A percentile compares a stretch with the other conserved stretches of the same genome.
phyloP scores from a whole-genome alignment of 2,329 filamentous ascomycete genomes.

The Elsinoe arachidis region DNA sequence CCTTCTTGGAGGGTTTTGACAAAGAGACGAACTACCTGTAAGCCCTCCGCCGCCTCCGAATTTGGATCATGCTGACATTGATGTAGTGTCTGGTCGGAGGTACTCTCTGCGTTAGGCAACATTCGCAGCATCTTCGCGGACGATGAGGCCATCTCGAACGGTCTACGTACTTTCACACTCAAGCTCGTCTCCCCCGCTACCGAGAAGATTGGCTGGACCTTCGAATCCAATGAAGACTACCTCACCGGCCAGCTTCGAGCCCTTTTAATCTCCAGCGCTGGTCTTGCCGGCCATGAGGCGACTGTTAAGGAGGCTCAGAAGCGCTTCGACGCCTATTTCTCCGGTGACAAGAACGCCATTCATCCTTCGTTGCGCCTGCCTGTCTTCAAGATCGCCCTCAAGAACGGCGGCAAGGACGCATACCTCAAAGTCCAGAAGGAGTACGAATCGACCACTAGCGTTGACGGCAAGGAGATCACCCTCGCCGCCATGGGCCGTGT shows the following conservation, averaged over 20 bases:
- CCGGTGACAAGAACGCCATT: conserved; percentile 59
- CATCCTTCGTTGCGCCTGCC: conserved; percentile 73
- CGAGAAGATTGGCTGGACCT: conserved; percentile 78
- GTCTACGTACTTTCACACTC: conserved; percentile 68
- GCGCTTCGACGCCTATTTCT: conserved; percentile 72
- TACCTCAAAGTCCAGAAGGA: conserved; percentile 73
- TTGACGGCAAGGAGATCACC: conserved; percentile 85
- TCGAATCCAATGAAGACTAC: conserved; percentile 68
- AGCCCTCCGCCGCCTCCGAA: conserved; percentile 20
- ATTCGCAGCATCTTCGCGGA: conserved; percentile 80
- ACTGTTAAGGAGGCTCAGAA: conserved; percentile 64
- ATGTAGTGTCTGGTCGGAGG: conserved; percentile 68
- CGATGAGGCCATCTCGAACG: conserved; percentile 61
- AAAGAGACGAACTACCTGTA: conserved; percentile 71
- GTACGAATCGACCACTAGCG: conserved; percentile 70
- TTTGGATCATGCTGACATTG: conserved; percentile 17
- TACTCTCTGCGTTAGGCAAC: conserved; percentile 64
- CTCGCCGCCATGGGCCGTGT: conserved; percentile 68
- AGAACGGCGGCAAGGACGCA: conserved; percentile 61
- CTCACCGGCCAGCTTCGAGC: conserved; percentile 75
- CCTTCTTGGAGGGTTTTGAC: conserved; percentile 76
- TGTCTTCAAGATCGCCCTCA: conserved; percentile 71
- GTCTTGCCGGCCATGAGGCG: conserved; percentile 63
- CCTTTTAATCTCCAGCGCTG: conserved; percentile 67
- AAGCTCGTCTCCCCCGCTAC: conserved; percentile 67